phyloP scores from a whole-genome alignment of 2,329 filamentous ascomycete genomes.

The Colletotrichum sp. region DNA sequence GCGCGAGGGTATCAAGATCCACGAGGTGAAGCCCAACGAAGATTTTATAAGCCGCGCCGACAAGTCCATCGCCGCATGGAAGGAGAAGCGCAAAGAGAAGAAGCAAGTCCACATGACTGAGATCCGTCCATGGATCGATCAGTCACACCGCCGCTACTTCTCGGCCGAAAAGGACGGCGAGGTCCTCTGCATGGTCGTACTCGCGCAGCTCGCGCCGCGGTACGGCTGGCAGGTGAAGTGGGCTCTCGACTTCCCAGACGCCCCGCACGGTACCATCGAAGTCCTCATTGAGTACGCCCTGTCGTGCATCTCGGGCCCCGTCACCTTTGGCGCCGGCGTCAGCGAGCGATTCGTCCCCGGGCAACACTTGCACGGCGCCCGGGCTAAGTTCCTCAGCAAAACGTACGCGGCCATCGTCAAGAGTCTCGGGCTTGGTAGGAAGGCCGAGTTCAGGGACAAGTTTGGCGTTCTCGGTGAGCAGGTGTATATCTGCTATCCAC shows the following conservation, averaged over 20 bases:
- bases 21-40: constrained; percentile 72
- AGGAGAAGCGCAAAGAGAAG: constrained; percentile 76
- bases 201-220: constrained; percentile 79
- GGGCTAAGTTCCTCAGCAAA: constrained; percentile 80
- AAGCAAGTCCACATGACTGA: constrained; percentile 89
- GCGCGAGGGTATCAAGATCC: constrained; percentile 82
- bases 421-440: constrained; percentile 81
- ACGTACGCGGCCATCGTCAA: constrained; percentile 85
- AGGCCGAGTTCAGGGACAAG: constrained; percentile 90
- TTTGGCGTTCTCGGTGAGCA: constrained; percentile 84
- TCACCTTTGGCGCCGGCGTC: constrained; percentile 90
- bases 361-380: constrained; percentile 79
- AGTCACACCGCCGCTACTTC: constrained; percentile 84
- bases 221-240: constrained; percentile 96
- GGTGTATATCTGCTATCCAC: constrained; percentile 89
- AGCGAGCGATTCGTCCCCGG: constrained; percentile 76
- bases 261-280: constrained; percentile 89
- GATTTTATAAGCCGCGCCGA: constrained; percentile 75
- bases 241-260: constrained; percentile 88
- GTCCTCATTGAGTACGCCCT: constrained; percentile 77
- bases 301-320: constrained; percentile 51
- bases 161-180: constrained; percentile 77
- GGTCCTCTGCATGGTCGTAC: constrained; percentile 78
- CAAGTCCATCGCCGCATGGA: constrained; percentile 79
- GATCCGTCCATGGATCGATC: constrained; percentile 86